These are phyloP conservation scores for Mycosphaerella arachidis DNA, from an alignment of 2,329 filamentous ascomycete species.

Conservation along the genomic window DNA sequence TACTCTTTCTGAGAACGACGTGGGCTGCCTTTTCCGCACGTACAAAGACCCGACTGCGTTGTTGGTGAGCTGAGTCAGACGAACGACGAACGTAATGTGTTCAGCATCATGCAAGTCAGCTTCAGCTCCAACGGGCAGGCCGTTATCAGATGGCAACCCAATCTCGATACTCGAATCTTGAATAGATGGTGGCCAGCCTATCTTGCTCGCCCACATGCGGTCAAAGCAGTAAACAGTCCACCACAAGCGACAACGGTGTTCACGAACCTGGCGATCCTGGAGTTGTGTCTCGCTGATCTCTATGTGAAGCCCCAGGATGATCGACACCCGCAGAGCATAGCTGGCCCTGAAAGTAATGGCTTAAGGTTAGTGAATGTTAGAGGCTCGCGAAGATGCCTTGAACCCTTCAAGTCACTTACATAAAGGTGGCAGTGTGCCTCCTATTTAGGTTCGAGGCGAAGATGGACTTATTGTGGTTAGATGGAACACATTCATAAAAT, in stretches of 20 bases:
- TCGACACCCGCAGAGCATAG: constrained; percentile 41
- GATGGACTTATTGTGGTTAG: constrained; percentile 34
- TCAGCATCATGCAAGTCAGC: constrained; percentile 35
- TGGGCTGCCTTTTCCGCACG: constrained; percentile 27
- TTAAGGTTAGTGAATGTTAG: too few species aligned
- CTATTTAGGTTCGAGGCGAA: constrained; percentile 45
- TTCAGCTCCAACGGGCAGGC: constrained; percentile 23
- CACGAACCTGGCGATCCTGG: constrained; percentile 32
- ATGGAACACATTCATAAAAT: too few species aligned
- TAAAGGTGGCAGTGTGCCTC: constrained; percentile 42
- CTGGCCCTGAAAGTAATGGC: too few species aligned
- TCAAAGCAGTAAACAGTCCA: constrained; percentile 35
- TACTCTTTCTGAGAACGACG: constrained; percentile 35
- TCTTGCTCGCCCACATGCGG: constrained; percentile 34
- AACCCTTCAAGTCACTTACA: too few species aligned
- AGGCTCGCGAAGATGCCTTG: too few species aligned
- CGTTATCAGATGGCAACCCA: constrained; percentile 38
- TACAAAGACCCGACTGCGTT: constrained; percentile 30
- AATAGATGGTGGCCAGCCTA: constrained; percentile 33
- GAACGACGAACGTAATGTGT: constrained; percentile 39
- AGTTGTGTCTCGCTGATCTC: constrained; percentile 40
- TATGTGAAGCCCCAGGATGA: constrained; percentile 45
- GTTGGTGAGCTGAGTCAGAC: constrained; percentile 35
- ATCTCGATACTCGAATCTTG: constrained; percentile 38
- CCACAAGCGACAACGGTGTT: constrained; percentile 34